Base-by-base conservation (phyloP, 202 grass and related monocot genomes). In the Musa balbisiana region DNA sequence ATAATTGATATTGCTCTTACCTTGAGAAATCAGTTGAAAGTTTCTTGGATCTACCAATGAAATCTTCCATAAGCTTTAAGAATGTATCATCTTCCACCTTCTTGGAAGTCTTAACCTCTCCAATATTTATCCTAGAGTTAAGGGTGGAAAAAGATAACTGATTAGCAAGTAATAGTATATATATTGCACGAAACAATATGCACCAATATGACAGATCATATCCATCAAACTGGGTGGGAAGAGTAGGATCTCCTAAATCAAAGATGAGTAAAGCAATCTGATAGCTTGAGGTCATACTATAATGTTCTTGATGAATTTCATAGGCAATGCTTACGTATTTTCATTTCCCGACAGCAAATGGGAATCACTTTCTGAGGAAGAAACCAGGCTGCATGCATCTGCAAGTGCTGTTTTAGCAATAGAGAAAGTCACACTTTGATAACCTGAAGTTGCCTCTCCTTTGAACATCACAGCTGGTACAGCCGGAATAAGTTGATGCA, bases 401-500 rank as follows among this genome's bases (percentile, higher is more conserved):
- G 89, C 78, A 80, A 99, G 82, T 62, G 89, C 87, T 20, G 83
- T 64, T 88, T 92, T 89, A 69, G 96, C 78, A 50, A 95, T 74
- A 80, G 68, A 86, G 55, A 88, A 92, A 69, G 89, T 82, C n/a
- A 84, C 75, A 58, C 91, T 90, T 86, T 92, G 91, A 79, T 90
- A 96, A 82, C 84, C 59, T 74, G 87, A 80, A 76, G 77, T 81
- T 81, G 96, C 89, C 82, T 96, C 81, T 80, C 73, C 91, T 86
- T 86, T 90, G 69, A 99, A 84, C 86, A 99, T 73, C 52, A 76
- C 49, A 82, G 89, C 80, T 80, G 96, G 91, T 86, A 92, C 84
- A 82, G 87, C 80, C 72, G 96, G 89, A 73, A 99, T 78, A 83
- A 99, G 83, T 77, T 96, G 87, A 78, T 96, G 96, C 59, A 89